Conservation (phyloP, 2,329 filamentous ascomycete genomes). For the Fusarium sp. region DNA sequence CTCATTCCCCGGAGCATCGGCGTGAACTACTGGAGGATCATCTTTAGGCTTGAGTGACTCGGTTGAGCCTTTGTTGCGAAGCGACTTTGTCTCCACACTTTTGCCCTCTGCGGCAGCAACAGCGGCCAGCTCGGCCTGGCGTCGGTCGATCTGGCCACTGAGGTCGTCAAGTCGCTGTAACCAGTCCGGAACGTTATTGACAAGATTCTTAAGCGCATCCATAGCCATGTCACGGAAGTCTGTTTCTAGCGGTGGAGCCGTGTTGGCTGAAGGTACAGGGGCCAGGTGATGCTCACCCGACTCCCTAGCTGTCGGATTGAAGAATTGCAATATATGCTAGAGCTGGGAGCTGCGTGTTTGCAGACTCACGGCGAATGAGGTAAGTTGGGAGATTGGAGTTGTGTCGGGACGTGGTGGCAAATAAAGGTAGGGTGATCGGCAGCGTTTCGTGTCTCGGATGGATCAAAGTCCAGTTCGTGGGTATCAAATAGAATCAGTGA, state of each 20-base stretch:
- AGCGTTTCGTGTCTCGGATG: slow-evolving; percentile 18
- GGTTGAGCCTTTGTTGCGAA: slow-evolving; percentile 62
- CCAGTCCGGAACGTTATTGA: slow-evolving; percentile 68
- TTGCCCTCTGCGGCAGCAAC: slow-evolving; percentile 48
- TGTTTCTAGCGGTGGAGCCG: slow-evolving; percentile 42
- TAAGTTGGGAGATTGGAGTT: background rate
- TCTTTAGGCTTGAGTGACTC: slow-evolving; percentile 63
- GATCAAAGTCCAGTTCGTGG: slow-evolving; percentile 5
- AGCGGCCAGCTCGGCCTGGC: slow-evolving; percentile 68
- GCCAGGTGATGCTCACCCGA: slow-evolving; percentile 47
- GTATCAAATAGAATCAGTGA: slow-evolving; percentile 22
- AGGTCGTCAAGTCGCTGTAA: slow-evolving; percentile 67
- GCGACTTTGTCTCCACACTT: slow-evolving; percentile 50
- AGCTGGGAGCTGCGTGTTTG: slow-evolving; percentile 4
- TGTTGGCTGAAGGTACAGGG: slow-evolving; percentile 40
- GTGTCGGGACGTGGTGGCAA: slow-evolving; percentile 20
- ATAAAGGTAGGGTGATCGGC: slow-evolving; percentile 26
- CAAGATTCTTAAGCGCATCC: slow-evolving; percentile 66
- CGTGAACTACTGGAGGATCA: slow-evolving; percentile 42
- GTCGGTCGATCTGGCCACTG: slow-evolving; percentile 67
- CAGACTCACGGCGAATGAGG: slow-evolving; percentile 3
- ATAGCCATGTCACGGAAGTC: slow-evolving; percentile 54
- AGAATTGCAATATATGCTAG: background rate
- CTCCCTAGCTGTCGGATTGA: slow-evolving; percentile 36
- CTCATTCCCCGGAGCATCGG: slow-evolving; percentile 23